Evolutionary conservation across 2,329 filamentous ascomycete genomes (phyloP).

Genomic region (Botrytis hyacinthi): DNA sequence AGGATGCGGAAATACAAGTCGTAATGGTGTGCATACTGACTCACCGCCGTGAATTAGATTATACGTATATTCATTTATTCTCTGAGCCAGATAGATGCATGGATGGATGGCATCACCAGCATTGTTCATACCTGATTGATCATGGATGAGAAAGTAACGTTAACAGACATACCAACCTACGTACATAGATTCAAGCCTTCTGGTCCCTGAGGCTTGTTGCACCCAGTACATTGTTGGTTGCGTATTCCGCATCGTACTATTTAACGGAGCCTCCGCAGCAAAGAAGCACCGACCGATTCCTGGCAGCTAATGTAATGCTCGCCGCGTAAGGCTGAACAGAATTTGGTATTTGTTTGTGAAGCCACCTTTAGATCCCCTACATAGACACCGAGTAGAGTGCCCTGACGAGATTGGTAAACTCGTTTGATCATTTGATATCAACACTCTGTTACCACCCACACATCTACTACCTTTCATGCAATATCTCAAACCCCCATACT

Average conservation of each 20-base stretch:
- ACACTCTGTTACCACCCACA: constrained; percentile 5
- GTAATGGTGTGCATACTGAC: not conserved
- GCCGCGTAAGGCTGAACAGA: constrained; percentile 13
- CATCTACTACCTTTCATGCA: constrained; percentile 1
- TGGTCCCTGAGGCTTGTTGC: constrained; percentile 8
- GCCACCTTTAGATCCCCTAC: constrained; percentile 6
- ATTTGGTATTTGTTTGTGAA: not conserved
- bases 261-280: not conserved
- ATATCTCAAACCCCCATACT: constrained; percentile 7
- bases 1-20: not conserved
- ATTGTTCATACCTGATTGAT: not conserved
- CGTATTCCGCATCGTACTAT: not conserved
- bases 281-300: not conserved
- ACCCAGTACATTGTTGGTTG: not conserved
- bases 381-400: constrained; percentile 10
- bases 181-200: constrained; percentile 6
- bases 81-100: not conserved
- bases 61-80: not conserved
- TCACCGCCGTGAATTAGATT: not conserved
- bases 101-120: not conserved
- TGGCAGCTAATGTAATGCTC: not conserved
- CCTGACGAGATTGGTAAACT: not conserved
- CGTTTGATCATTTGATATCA: constrained; percentile 10
- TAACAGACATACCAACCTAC: constrained; percentile 8
- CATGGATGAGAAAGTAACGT: constrained; percentile 19